Evolutionary conservation across 2,329 filamentous ascomycete genomes (phyloP).

Genomic region (Verticillium klebahnii): DNA sequence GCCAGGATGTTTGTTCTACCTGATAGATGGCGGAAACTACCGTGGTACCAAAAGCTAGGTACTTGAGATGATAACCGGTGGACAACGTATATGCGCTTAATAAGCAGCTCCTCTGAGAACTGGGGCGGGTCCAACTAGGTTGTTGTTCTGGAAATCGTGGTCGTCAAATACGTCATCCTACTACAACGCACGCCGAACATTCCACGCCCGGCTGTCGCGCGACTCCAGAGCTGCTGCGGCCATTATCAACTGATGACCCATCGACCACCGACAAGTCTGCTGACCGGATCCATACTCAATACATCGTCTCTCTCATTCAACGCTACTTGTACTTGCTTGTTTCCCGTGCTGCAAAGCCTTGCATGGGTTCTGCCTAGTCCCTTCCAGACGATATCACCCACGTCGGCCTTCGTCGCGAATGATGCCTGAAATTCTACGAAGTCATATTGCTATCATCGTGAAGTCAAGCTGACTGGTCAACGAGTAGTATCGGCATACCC

Average conservation of each 20-base stretch:
- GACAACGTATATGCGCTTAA: too few relatives aligned
- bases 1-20: too few relatives aligned
- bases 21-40: too few relatives aligned
- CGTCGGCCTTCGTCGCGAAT: background rate
- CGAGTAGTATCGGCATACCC: background rate
- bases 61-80: too few relatives aligned
- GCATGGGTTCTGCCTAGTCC: background rate
- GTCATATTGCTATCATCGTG: background rate
- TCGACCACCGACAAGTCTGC: too few relatives aligned
- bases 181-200: background rate
- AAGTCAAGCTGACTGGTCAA: background rate
- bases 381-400: background rate
- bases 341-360: background rate
- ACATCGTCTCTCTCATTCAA: too few relatives aligned
- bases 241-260: background rate
- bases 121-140: too few relatives aligned
- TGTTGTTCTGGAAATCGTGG: background rate
- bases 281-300: background rate
- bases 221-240: background rate
- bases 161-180: background rate
- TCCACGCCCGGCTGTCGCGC: background rate
- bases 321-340: background rate
- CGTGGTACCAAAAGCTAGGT: too few relatives aligned
- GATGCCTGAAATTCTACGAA: background rate
- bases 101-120: too few relatives aligned